Base-by-base conservation (phyloP, 2,329 filamentous ascomycete species). In the Leptographium wingfieldii region DNA sequence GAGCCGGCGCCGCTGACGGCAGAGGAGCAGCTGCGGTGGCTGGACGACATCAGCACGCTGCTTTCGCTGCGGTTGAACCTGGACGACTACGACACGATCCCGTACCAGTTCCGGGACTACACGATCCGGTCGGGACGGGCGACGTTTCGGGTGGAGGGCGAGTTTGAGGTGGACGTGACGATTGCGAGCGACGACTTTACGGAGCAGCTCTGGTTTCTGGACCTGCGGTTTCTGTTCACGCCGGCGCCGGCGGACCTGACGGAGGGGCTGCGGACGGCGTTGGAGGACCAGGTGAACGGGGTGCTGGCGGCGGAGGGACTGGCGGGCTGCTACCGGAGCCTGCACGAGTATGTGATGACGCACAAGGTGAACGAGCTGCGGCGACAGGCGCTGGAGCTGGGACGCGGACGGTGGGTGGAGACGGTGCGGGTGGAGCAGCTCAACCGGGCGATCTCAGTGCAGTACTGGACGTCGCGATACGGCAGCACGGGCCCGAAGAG, bases 161-260 rank as follows among this genome's bases (percentile, higher is more conserved):
- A 97, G 70, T 96, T 96, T 67, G 92, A 97, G 70, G 83, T 97
- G 25, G 94, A 97, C 69, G 80, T 99, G 57, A 92, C 91, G 1
- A 88, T 97, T 63, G 90, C 88, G 22, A 87, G 92, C 66, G 92
- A 97, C 68, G 87, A 94, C 65, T 82, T 85, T 22, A 78, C 84
- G 38, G 87, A 88, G 59, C 92, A 95, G 67, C 95, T 95, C 69
- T 96, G 88, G 79, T 96, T 97, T 69, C 88, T 97, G 63, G 92
- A 97, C 70, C 85, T 97, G 67, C 84, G 92, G 61, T 91, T 95
- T 66, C 75, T 85, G 16, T 99, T 95, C 70, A 79, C 76, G 10
- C 92, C 92, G 1, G 79, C 84, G 0, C 80, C 87, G 0, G 73
- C 72, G 14, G 74, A 77, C 56, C 68, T 95, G 9, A 78, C 86